Percentiles rank a stretch among this genome's conserved stretches.
Evolutionary conservation across 768 basidiomycete species (phyloP).

Genomic region (Mycena belliarum): DNA sequence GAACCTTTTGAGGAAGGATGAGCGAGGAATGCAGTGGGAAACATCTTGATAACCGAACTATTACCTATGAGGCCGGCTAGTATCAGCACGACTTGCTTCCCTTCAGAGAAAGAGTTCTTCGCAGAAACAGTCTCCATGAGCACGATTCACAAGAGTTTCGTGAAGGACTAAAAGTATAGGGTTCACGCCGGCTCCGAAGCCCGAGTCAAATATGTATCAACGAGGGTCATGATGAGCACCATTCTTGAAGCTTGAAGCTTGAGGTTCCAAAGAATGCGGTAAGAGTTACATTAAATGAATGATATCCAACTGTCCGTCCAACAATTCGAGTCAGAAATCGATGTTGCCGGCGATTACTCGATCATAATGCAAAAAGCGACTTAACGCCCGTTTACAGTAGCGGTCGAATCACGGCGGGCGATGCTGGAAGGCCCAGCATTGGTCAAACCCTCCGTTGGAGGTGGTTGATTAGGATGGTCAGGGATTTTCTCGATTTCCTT

Average conservation of each 20-base stretch:
- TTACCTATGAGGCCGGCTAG: conserved; percentile 68
- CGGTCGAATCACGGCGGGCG: conserved; percentile 64
- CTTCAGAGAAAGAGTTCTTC: conserved; percentile 10
- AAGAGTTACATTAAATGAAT: too few species aligned
- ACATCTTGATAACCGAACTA: too few species aligned
- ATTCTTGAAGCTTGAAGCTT: too few species aligned
- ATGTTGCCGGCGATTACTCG: conserved; percentile 7
- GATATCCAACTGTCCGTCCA: too few species aligned
- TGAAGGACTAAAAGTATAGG: not conserved
- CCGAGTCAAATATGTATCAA: too few species aligned
- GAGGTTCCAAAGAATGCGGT: too few species aligned
- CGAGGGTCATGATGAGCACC: too few species aligned
- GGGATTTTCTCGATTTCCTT: conserved; percentile 89
- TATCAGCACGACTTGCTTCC: conserved; percentile 59
- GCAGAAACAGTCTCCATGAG: conserved; percentile 3
- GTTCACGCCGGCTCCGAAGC: too few species aligned
- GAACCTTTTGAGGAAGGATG: conserved; percentile 30
- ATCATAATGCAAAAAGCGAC: not conserved
- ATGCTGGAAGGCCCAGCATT: conserved; percentile 38
- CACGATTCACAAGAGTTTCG: not conserved
- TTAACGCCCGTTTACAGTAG: conserved; percentile 68
- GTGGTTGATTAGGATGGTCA: conserved; percentile 79
- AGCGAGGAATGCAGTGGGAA: too few species aligned
- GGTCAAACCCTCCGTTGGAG: conserved; percentile 39
- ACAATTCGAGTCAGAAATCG: conserved; percentile 10